phyloP scores from a whole-genome alignment of 768 basidiomycete genomes.

The Tulasnella sp. region DNA sequence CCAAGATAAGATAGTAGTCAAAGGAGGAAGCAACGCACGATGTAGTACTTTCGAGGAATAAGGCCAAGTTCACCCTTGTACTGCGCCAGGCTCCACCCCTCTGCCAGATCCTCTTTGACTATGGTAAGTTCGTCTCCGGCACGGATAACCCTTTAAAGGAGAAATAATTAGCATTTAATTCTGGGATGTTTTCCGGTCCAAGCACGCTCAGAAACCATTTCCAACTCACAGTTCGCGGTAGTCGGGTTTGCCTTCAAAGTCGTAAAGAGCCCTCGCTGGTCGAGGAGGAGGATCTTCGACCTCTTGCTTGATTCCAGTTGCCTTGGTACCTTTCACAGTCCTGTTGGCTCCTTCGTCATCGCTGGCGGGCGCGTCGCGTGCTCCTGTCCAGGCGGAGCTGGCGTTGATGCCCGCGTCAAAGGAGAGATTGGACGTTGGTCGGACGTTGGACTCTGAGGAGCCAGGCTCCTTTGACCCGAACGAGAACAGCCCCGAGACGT shows the following conservation, averaged over 20 bases:
- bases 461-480: background rate
- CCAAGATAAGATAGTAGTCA: no score
- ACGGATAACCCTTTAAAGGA: conserved; percentile 40
- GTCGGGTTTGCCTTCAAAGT: conserved; percentile 70
- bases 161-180: background rate
- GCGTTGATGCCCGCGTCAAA: conserved; percentile 78
- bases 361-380: conserved; percentile 39
- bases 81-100: conserved; percentile 73
- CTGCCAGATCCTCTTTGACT: conserved; percentile 65
- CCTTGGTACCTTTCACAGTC: conserved; percentile 34
- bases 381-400: conserved; percentile 71
- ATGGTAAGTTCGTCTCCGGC: conserved; percentile 69
- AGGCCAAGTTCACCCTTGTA: conserved; percentile 59
- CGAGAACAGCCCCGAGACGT: background rate
- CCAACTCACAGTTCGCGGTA: conserved; percentile 55
- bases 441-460: background rate
- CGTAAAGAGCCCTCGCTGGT: conserved; percentile 64
- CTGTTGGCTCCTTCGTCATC: conserved; percentile 17
- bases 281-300: conserved; percentile 40
- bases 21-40: no score
- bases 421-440: conserved; percentile 1
- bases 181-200: background rate
- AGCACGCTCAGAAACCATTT: background rate
- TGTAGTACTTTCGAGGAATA: conserved; percentile 67
- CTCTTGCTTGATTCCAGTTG: conserved; percentile 29